phyloP scores from a whole-genome alignment of 208 protist species.

The Leishmania guyanensis region DNA sequence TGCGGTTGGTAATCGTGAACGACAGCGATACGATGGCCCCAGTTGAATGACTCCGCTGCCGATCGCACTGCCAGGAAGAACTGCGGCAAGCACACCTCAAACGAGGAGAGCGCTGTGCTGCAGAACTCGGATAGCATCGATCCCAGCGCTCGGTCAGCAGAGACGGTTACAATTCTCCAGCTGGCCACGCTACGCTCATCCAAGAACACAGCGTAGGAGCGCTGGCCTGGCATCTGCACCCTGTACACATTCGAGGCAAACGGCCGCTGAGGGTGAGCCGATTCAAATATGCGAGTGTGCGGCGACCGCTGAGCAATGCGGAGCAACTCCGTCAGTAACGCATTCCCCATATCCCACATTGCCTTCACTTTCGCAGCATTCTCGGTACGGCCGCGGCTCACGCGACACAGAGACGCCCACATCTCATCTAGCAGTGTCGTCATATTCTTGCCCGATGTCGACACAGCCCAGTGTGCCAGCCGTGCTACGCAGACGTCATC shows the following conservation, averaged over 20 bases:
- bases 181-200: constrained; percentile 61
- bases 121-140: constrained; percentile 56
- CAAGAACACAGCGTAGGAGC: constrained; percentile 71
- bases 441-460: constrained; percentile 6
- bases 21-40: constrained; percentile 83
- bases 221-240: constrained; percentile 51
- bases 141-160: constrained; percentile 48
- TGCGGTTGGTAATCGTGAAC: constrained; percentile 69
- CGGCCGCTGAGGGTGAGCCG: constrained; percentile 67
- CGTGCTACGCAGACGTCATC: constrained; percentile 21
- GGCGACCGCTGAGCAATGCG: constrained; percentile 50
- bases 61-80: constrained; percentile 75
- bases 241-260: constrained; percentile 55
- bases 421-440: constrained; percentile 19
- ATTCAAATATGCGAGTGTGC: constrained; percentile 69
- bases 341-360: constrained; percentile 24
- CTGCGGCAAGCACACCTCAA: constrained; percentile 50
- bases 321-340: constrained; percentile 41
- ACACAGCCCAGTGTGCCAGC: constrained; percentile 29
- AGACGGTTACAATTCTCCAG: constrained; percentile 67
- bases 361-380: constrained; percentile 11
- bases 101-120: constrained; percentile 51
- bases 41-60: constrained; percentile 60
- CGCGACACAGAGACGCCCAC: constrained; percentile 19
- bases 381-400: background rate